A percentile compares a stretch with the other conserved stretches of the same genome.
phyloP scores from a whole-genome alignment of 495 filamentous ascomycete species.

The Aspergillus campestris region DNA sequence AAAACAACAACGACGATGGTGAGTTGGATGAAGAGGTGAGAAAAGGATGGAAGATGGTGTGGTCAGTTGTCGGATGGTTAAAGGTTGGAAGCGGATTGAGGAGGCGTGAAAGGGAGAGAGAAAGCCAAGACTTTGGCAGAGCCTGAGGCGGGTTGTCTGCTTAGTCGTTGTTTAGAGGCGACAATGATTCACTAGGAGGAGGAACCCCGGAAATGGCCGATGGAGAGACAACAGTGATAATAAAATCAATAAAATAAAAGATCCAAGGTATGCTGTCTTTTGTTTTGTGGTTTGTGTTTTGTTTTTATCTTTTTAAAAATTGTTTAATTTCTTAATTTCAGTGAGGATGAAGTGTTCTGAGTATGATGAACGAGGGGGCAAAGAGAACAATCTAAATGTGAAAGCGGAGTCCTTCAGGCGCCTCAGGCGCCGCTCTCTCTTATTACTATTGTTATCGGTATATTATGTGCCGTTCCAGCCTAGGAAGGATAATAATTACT shows the following conservation, averaged over 20 bases:
- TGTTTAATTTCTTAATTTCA: neutral
- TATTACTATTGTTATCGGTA: no score
- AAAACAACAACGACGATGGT: slow-evolving; percentile 2
- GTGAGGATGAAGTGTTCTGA: neutral
- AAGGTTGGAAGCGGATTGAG: slow-evolving; percentile 7
- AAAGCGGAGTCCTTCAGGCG: slow-evolving; percentile 3
- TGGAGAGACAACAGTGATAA: neutral
- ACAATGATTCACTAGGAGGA: slow-evolving; percentile 5
- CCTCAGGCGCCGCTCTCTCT: neutral
- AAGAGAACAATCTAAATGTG: neutral
- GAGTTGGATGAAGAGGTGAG: neutral
- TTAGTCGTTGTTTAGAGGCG: neutral
- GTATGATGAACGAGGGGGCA: neutral
- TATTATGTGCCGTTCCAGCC: no score
- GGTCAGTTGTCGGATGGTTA: no score
- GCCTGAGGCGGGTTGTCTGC: neutral
- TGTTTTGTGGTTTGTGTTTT: neutral
- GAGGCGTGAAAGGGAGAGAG: slow-evolving; percentile 13
- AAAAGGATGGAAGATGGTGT: neutral
- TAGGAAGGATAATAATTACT: no score
- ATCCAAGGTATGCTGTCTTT: neutral
- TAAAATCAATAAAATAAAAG: slow-evolving; percentile 1
- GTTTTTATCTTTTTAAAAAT: neutral
- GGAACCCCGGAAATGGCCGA: neutral
- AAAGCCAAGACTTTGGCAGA: slow-evolving; percentile 18